These are phyloP conservation scores for Nicotiana tomentosiformis DNA, from an alignment of 257 asterid species.

Conservation along the genomic window DNA sequence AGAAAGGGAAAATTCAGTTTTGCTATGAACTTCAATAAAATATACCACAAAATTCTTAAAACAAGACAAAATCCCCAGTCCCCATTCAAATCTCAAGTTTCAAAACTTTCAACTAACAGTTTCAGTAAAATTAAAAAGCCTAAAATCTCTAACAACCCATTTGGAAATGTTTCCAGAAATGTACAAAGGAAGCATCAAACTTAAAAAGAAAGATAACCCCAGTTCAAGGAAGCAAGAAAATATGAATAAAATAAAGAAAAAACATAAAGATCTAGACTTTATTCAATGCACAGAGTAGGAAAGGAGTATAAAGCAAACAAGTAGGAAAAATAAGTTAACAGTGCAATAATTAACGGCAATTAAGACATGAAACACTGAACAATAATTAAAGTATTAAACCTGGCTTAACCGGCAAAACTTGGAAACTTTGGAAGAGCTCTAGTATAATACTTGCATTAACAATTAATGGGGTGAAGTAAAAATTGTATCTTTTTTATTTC, in stretches of 20 bases:
- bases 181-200: slow-evolving; percentile 30
- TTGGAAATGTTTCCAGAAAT: slow-evolving; percentile 10
- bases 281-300: slow-evolving; percentile 34
- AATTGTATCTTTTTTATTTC: background rate
- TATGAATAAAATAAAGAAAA: slow-evolving; percentile 1
- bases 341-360: slow-evolving; percentile 26
- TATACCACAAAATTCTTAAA: slow-evolving; percentile 12
- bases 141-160: slow-evolving; percentile 16
- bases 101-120: slow-evolving; percentile 6
- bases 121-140: background rate
- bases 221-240: slow-evolving; percentile 7
- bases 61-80: slow-evolving; percentile 3
- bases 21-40: background rate
- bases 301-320: slow-evolving; percentile 25
- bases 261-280: slow-evolving; percentile 17
- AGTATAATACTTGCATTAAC: background rate
- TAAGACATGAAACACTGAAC: slow-evolving; percentile 11
- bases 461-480: slow-evolving; percentile 29
- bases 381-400: slow-evolving; percentile 27
- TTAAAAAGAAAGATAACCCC: slow-evolving; percentile 31
- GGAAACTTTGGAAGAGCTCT: slow-evolving; percentile 21
- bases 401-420: slow-evolving; percentile 40
- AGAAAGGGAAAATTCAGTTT: background rate
- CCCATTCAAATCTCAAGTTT: background rate
- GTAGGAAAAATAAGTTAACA: slow-evolving; percentile 17